These are phyloP conservation scores for Phenoliferia sp. DNA, from an alignment of 1,284 basidiomycete genomes.

Conservation along the genomic window DNA sequence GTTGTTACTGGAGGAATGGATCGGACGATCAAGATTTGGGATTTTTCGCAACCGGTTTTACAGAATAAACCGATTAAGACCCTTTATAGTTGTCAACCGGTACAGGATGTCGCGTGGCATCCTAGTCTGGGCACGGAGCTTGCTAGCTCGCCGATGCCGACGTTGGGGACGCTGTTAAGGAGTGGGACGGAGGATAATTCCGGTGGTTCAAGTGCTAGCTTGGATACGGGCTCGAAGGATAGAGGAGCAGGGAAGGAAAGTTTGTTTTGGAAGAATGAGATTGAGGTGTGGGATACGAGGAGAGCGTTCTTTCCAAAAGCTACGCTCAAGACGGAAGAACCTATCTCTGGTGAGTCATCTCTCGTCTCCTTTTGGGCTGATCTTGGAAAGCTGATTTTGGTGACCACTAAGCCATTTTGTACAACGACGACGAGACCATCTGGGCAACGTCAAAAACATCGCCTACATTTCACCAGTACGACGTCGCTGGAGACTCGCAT, in stretches of 20 bases:
- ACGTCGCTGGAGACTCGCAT: conserved; percentile 26
- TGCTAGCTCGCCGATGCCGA: conserved; percentile 22
- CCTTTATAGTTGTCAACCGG: conserved; percentile 25
- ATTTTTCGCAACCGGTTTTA: conserved; percentile 25
- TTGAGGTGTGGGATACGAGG: conserved; percentile 29
- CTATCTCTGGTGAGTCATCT: conserved; percentile 9
- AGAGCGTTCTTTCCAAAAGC: conserved; percentile 28
- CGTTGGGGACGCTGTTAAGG: background rate
- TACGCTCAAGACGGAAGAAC: conserved; percentile 29
- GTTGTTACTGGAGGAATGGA: conserved; percentile 32
- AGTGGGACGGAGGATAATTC: background rate
- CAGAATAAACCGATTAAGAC: conserved; percentile 27
- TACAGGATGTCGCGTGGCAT: conserved; percentile 28
- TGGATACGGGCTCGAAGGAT: background rate
- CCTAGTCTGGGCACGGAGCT: conserved; percentile 25
- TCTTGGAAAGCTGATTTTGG: background rate
- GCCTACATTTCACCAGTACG: conserved; percentile 25
- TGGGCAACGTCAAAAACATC: conserved; percentile 22
- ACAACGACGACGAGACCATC: conserved; percentile 32
- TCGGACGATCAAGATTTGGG: conserved; percentile 34
- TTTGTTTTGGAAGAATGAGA: conserved; percentile 29
- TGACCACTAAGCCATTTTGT: conserved; percentile 16
- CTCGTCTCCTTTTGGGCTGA: background rate
- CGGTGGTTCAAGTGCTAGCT: background rate
- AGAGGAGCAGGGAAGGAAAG: background rate